phyloP scores from a whole-genome alignment of 1,139 yeast species.

The Debaryomyces psychrophilus region DNA sequence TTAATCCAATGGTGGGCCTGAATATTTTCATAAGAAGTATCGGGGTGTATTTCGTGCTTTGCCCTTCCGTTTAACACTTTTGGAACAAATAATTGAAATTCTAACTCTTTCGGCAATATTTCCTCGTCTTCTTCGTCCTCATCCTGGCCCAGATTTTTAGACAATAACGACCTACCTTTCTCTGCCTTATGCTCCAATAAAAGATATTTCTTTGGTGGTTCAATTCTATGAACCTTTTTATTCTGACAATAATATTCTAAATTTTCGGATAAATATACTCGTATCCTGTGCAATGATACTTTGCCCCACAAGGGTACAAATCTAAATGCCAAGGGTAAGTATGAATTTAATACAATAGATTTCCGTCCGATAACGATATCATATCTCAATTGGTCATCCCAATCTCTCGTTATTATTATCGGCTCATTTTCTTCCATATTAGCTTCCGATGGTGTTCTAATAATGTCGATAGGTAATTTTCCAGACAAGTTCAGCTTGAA shows the following conservation, averaged over 20 bases:
- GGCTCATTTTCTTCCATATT: slow-evolving; percentile 92
- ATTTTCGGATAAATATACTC: slow-evolving; percentile 85
- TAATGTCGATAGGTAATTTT: slow-evolving; percentile 61
- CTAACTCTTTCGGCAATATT: slow-evolving; percentile 64
- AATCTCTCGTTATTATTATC: slow-evolving; percentile 82
- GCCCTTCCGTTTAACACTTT: slow-evolving; percentile 53
- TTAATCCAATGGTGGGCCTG: slow-evolving; percentile 95
- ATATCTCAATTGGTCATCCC: slow-evolving; percentile 91
- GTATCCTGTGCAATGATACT: slow-evolving; percentile 80
- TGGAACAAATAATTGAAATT: slow-evolving; percentile 83
- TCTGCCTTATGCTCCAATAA: slow-evolving; percentile 78
- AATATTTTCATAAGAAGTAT: slow-evolving; percentile 75
- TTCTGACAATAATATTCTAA: slow-evolving; percentile 85
- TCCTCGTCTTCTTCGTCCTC: slow-evolving; percentile 37
- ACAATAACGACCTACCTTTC: slow-evolving; percentile 47
- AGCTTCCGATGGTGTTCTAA: slow-evolving; percentile 76
- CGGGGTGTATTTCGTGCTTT: slow-evolving; percentile 64
- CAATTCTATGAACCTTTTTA: slow-evolving; percentile 87
- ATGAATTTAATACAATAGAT: slow-evolving; percentile 80
- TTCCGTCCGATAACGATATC: slow-evolving; percentile 91
- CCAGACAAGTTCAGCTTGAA: slow-evolving; percentile 78
- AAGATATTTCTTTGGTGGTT: slow-evolving; percentile 80
- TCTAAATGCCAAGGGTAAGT: slow-evolving; percentile 80
- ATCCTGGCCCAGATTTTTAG: slow-evolving; percentile 25
- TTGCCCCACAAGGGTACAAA: slow-evolving; percentile 82